Percentiles rank a stretch among this genome's conserved stretches.
Evolutionary conservation across 164 flowering plant species (phyloP).

Genomic region (Chloranthus sessilifolius): DNA sequence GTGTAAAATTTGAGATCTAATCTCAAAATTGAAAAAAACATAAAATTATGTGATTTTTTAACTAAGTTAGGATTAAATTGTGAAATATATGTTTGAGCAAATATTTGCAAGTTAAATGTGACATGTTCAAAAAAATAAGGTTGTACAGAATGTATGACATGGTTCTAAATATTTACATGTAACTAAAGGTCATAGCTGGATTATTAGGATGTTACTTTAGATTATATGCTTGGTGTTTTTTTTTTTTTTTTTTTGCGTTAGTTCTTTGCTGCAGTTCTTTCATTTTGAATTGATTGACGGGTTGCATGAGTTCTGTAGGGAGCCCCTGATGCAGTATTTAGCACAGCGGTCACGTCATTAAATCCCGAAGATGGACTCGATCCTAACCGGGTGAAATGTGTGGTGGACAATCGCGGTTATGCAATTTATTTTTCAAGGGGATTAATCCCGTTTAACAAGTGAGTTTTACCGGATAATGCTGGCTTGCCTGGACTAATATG

Average conservation of each 20-base stretch:
- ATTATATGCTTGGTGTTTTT: background rate
- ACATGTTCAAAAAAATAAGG: too few relatives aligned
- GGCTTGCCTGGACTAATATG: background rate
- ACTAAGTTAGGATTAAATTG: too few relatives aligned
- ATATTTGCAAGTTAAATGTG: too few relatives aligned
- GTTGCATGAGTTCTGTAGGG: slow-evolving; percentile 34
- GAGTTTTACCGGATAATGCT: slow-evolving; percentile 12
- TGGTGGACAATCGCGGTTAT: slow-evolving; percentile 81
- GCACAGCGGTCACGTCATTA: slow-evolving; percentile 92
- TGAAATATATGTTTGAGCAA: too few relatives aligned
- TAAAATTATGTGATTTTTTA: too few relatives aligned
- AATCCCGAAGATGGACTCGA: slow-evolving; percentile 86
- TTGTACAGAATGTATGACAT: too few relatives aligned
- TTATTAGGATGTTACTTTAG: background rate
- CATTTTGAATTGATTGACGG: slow-evolving; percentile 4
- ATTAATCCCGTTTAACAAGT: slow-evolving; percentile 92
- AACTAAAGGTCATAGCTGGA: too few relatives aligned
- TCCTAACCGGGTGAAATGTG: slow-evolving; percentile 92
- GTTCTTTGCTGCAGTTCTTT: too few relatives aligned
- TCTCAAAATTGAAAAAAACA: too few relatives aligned
- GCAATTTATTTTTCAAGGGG: slow-evolving; percentile 96
- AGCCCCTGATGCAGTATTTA: slow-evolving; percentile 95
- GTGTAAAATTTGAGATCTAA: too few relatives aligned
- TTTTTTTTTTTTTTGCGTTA: background rate
- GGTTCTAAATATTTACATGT: too few relatives aligned